Evolutionary conservation across 208 protist genomes (phyloP), one percentile per base, ranked within the genome.

Genomic region (Herpetomonas muscarum): DNA sequence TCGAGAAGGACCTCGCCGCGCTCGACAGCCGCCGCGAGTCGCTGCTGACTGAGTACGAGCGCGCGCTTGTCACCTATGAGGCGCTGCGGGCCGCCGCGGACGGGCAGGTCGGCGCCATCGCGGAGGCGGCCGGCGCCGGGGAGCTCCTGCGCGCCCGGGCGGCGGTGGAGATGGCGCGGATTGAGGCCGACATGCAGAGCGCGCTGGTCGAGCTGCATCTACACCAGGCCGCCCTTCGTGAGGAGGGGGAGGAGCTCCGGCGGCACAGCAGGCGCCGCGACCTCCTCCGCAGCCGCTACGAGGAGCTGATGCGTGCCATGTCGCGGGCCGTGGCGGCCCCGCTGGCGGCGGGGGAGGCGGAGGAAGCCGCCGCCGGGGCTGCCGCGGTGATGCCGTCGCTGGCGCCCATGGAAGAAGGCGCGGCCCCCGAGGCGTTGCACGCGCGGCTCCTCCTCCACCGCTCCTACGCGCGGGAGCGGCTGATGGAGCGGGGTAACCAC

Each of bases 401-500:
- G 29, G 37, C 64, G 4, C 30, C 48, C 7, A 26, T 57, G 1
- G 41, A 34, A 21, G 53, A 26, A 5, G 46, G 4, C 34, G 28
- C 49, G 22, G 55, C 66, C 0, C 86, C 82, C 2, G 86, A 93
- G 56, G 64, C 54, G 1, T 37, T 90, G 10, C 82, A 93, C 59
- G 86, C 86, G 3, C 70, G 75, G 34, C 59, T 81, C 22, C 71
- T 93, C 53, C 65, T 93, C 37, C 76, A 74, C 5, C 64, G 80
- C 21, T 83, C 79, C 15, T 70, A 71, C 31, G 70, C 74, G n/a
- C 75, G 82, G 6, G 86, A 93, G 69, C 69, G 82, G 46, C 71
- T 93, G 28, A 74, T 80, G 77, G 61, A 85, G 37, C 69, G 70
- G 13, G 86, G 86, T 2, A 93, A 90, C 56, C 70, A 79, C 29